These are phyloP conservation scores for Ophiostoma ips DNA, from an alignment of 2,329 filamentous ascomycete species.

Conservation along the genomic window DNA sequence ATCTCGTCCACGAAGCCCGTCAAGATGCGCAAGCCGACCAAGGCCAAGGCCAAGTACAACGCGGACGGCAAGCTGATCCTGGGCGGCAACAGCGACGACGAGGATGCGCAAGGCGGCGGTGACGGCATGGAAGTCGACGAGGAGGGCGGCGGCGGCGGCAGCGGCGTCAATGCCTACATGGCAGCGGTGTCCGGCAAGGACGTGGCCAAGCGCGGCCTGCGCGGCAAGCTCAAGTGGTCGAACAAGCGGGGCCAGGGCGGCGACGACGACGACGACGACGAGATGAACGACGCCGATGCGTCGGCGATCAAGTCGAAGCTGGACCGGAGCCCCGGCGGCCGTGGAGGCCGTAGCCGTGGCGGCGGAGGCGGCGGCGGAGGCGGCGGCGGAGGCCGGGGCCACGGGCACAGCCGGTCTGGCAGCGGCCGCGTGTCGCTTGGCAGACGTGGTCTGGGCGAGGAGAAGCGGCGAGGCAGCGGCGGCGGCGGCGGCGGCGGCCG, in stretches of 20 bases:
- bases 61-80: conserved; percentile 71
- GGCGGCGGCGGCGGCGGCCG: conserved; percentile 12
- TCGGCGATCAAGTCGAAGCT: conserved; percentile 24
- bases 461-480: conserved; percentile 16
- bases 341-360: conserved; percentile 23
- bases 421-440: conserved; percentile 19
- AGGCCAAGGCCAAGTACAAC: conserved; percentile 55
- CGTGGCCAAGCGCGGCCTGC: conserved; percentile 47
- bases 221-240: conserved; percentile 58
- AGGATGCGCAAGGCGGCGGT: conserved; percentile 32
- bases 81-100: conserved; percentile 32
- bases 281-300: conserved; percentile 39
- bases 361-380: conserved; percentile 18
- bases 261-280: conserved; percentile 34
- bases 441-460: conserved; percentile 21
- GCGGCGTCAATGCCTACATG: conserved; percentile 55
- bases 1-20: conserved; percentile 83
- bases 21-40: conserved; percentile 44
- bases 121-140: conserved; percentile 47
- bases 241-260: conserved; percentile 39
- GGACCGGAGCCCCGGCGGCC: conserved; percentile 17
- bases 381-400: conserved; percentile 24
- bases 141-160: conserved; percentile 23
- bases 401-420: conserved; percentile 23
- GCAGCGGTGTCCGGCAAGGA: conserved; percentile 56